Base-by-base conservation (phyloP, 441 rosid species). In the Pelargonium myrrhifolium region DNA sequence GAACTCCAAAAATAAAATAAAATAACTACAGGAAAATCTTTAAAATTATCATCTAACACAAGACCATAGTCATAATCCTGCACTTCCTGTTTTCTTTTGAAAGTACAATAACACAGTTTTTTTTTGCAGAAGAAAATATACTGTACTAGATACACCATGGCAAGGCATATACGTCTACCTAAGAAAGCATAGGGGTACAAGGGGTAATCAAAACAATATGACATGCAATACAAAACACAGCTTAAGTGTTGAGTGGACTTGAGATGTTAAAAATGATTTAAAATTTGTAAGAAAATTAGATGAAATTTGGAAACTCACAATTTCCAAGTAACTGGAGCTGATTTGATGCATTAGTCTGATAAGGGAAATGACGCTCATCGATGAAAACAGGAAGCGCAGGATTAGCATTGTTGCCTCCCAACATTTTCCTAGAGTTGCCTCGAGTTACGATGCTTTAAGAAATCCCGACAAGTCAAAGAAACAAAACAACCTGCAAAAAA, bases 291-390 rank as follows among this genome's bases (percentile, higher is more conserved):
- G 22, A 53, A 53, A 53, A 17, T 6, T 18, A 45, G 20, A 24
- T n/a, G 40, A 26, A 45, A 31, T 28, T 28, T 28, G 31, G 31
- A 26, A 31, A 71, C 89, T 82, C 73, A 86, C 96, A 70, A 68
- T 75, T 85, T 75, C 85, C 89, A 71, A 88, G 80, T 71, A 88
- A 74, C 75, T 88, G 92, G 65, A 85, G 84, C 75, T 86, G 93
- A 78, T 80, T 85, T 39, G 94, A 71, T 69, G 79, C 69, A 72
- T 82, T 85, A 5, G 82, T 39, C 74, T 87, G 95, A 76, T 87
- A 87, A 21, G 76, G 88, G 59, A 85, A 78, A 63, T 45, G 82
- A 69, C 79, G 83, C 66, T 85, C 85, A 51, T 84, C 86, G 68
- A 82, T 40, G 56, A 76, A 76, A 71, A 73, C 81, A 14, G 89